phyloP scores from a whole-genome alignment of 1,284 basidiomycete genomes.

The Sanghuangporus weigelae region DNA sequence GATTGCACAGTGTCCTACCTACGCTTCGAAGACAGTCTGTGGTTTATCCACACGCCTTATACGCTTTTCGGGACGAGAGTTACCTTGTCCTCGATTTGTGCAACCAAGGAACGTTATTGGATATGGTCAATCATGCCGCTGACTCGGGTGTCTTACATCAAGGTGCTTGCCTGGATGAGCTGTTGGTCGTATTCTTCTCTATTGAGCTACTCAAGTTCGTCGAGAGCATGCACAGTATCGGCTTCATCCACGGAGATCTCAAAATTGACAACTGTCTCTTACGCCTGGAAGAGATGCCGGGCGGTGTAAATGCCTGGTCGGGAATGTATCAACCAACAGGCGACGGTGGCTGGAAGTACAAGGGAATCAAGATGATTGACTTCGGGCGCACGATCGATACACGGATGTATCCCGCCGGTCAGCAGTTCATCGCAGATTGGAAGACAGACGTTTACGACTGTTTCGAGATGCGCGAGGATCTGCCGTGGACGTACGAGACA shows the following conservation, averaged over 20 bases:
- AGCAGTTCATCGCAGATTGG: slow-evolving; percentile 89
- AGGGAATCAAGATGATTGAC: slow-evolving; percentile 93
- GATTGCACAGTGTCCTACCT: slow-evolving; percentile 67
- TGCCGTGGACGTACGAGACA: slow-evolving; percentile 89
- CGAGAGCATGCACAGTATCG: slow-evolving; percentile 75
- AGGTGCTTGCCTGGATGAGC: slow-evolving; percentile 86
- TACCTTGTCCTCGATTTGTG: slow-evolving; percentile 88
- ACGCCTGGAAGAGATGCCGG: slow-evolving; percentile 79
- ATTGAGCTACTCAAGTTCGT: slow-evolving; percentile 84
- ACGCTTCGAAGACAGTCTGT: slow-evolving; percentile 55
- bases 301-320: slow-evolving; percentile 67
- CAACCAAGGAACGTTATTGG: slow-evolving; percentile 88
- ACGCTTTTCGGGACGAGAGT: slow-evolving; percentile 85
- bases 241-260: slow-evolving; percentile 95
- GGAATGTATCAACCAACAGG: slow-evolving; percentile 73
- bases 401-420: slow-evolving; percentile 67
- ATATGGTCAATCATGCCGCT: slow-evolving; percentile 85
- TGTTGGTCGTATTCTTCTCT: slow-evolving; percentile 93
- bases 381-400: slow-evolving; percentile 94
- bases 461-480: slow-evolving; percentile 78
- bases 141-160: slow-evolving; percentile 65
- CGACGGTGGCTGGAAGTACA: slow-evolving; percentile 77
- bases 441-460: slow-evolving; percentile 85
- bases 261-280: slow-evolving; percentile 99
- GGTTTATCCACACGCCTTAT: slow-evolving; percentile 70